Evolutionary conservation across 768 basidiomycete species (phyloP), one percentile per base, ranked within the genome.

Genomic region (Dacryopinax spathularia): DNA sequence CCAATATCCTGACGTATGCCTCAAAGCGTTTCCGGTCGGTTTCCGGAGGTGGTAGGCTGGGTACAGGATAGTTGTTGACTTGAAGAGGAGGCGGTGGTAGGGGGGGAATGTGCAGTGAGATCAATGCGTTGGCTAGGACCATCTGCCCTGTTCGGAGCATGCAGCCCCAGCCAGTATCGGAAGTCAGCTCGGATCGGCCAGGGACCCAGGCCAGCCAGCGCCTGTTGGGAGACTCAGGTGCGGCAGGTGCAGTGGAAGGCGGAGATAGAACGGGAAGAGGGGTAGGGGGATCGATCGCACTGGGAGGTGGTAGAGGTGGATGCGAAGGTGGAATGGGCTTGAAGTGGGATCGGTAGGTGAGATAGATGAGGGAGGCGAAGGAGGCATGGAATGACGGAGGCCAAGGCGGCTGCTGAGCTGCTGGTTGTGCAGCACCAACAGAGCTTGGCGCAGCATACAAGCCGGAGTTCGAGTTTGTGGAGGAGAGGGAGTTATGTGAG

Each of bases 311-410:
- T 70, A 83, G 75, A 20, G 78, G 74, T 0, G 77, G 78, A 71
- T 91, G 48, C 7, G 48, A 56, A 2, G 22, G 86, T 41, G 84
- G 78, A 68, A 98, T 93, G 1, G 91, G 87, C 0, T 82, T 72
- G 66, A 94, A 95, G 37, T 91, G 87, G 1, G 85, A 85, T 25
- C 94, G 88, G 75, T 98, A 98, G 0, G 93, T 95, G 43, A 94
- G 80, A 88, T 91, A 96, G 60, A 96, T 79, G 5, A 88, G 79
- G 0, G 89, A 89, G 0, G 85, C 85, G 73, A 95, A 97, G 75
- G 97, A 94, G 13, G 81, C 78, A 70, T 93, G 92, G 72, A 96
- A 96, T 34, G 81, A 80, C 7, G 85, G 81, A 0, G 89, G 89
- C 90, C 90, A 91, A 60, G 74, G 69, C 82, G 77, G 18, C 76